Evolutionary conservation across 2,329 filamentous ascomycete genomes (phyloP).

Genomic region (Hypomyces rosellus): DNA sequence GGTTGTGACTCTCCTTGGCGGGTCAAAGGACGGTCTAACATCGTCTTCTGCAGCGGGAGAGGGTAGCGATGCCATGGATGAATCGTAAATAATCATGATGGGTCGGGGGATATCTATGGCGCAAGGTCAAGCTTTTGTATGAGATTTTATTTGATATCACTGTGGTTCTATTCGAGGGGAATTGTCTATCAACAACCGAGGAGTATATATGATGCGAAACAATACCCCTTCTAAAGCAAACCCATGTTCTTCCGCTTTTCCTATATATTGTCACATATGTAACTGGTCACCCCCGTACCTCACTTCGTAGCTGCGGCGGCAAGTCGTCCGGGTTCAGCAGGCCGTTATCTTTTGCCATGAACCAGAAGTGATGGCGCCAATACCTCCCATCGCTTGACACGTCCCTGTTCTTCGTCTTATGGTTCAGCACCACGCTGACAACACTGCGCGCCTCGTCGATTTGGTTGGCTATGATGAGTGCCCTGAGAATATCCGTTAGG

Average conservation of each 20-base stretch:
- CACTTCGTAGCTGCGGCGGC: conserved; percentile 15
- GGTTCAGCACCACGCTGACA: conserved; percentile 24
- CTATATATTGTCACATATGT: no score
- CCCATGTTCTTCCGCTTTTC: background rate
- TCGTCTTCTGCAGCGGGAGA: background rate
- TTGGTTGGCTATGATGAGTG: conserved; percentile 21
- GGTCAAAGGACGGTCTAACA: conserved; percentile 1
- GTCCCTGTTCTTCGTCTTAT: conserved; percentile 21
- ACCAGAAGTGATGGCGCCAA: conserved; percentile 47
- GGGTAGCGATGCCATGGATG: conserved; percentile 21
- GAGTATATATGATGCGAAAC: background rate
- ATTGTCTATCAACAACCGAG: background rate
- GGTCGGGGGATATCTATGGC: no score
- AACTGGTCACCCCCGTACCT: no score
- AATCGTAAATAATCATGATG: background rate
- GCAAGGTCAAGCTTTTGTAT: no score
- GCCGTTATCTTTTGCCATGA: conserved; percentile 34
- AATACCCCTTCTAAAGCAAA: no score
- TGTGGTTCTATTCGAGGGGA: background rate
- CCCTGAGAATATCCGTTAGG: conserved; percentile 36
- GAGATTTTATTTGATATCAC: no score
- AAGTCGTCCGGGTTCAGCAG: conserved; percentile 25
- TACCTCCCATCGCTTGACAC: conserved; percentile 24
- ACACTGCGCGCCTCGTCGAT: conserved; percentile 25
- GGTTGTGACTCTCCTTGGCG: conserved; percentile 40